Evolutionary conservation across 805 yeast genomes (phyloP), one percentile per base, ranked within the genome.

Genomic region (Monosporozyma aerobia): DNA sequence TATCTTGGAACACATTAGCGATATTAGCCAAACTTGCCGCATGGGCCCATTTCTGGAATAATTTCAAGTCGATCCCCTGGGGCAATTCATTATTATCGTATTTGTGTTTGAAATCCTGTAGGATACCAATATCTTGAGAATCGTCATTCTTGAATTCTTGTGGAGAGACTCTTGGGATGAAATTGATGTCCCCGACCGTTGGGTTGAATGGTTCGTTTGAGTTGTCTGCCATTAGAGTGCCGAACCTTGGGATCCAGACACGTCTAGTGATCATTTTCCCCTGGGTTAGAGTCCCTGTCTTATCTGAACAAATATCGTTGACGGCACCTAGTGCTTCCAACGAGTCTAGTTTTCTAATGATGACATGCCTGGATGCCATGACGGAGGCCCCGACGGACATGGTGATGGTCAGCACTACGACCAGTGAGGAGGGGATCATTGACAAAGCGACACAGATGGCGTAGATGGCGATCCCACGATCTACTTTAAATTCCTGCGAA

Each of bases 391-490:
- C 99, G 30, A 94, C 78, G 0, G 99, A 98, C 65, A 94, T 77
- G 0, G 99, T 94, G 27, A 94, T 98, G 5, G 99, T 92, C 51
- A 94, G 96, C 63, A 94, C 95, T 57, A 94, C 95, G 1, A 98
- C 99, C 59, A 94, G 77, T 44, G 99, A 98, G 67, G 95, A 98
- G 1, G 99, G 99, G 61, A 94, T 94, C 45, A 98, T 98, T 47
- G 99, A 98, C 25, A 94, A 96, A 1, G 99, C 99, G 48, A 86
- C 90, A 71, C 95, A 88, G 62, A 89, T 83, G 27, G 96, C 96
- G 64, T 88, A 88, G 48, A 88, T 82, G 13, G 95, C 95, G 39
- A 88, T 94, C 59, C 87, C 89, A 53, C 76, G 79, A 58, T 80
- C 82, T n/a, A 88, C 95, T 11, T 72, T 62, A 68, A 87, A 82